Base-by-base conservation (phyloP, 2,329 filamentous ascomycete species). In the Stromatinia cepivora region DNA sequence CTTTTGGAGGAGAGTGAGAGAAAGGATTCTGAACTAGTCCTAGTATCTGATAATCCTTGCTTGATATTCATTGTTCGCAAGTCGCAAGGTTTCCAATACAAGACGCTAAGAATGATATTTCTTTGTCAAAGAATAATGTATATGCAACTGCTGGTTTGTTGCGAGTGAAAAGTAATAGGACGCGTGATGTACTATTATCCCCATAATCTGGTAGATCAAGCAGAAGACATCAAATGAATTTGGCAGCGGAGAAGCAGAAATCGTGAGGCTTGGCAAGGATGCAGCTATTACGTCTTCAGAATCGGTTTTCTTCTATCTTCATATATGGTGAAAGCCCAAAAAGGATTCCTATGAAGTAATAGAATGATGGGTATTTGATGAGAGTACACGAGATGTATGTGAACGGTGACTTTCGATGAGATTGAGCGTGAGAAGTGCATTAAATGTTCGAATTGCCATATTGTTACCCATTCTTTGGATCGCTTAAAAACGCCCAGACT, bases 251-350 rank as follows among this genome's bases (percentile, higher is more conserved):
- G 58, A 69, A 64, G 50, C n/a, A 6, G 31, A 50, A 28, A 54
- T 64, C 50, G 48, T 34, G 36, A 36, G 39, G n/a, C 66, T 64
- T 69, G 66, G 39, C 66, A 56, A 42, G 50, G 50, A 56, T 63
- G 48, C 25, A 69, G 25, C 50, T 39, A 69, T 69, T 69, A 69
- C 66, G 66, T 69, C 58, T 69, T 64, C 28, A 25, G n/a, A 31
- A 67, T 53, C 25, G 20, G 36, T 62, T 22, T 11, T n/a, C 28
- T 28, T 28, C 9, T 34, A 31, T 15, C 1, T 17, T 1, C 42
- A 50, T 52, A 34, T 36, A n/a, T 34, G n/a, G n/a, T 10, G 36
- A 9, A 17, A 42, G 39, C 39, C 39, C 39, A 42, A 15, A 42
- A 31, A 9, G 48, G 17, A 39, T 69, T 56, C 48, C n/a, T 28